Conservation (phyloP, 306 rosid species). For the Vigna mungo region DNA sequence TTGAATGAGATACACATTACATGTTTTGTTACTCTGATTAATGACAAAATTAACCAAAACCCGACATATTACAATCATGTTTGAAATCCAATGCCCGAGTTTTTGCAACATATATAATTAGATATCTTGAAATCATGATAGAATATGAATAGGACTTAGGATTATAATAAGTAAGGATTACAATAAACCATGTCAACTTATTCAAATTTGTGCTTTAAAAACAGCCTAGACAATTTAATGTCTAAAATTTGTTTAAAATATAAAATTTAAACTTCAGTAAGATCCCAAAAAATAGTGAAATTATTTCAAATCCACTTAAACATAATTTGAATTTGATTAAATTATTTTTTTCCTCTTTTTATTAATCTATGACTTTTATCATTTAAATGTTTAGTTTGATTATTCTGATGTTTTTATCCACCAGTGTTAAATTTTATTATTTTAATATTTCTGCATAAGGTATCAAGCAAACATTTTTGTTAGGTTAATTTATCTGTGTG, state of each 20-base stretch:
- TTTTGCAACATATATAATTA: slow-evolving; percentile 23
- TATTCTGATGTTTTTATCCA: no score
- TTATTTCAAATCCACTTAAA: no score
- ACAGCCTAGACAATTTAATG: neutral
- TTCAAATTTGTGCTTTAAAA: neutral
- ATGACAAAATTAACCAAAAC: slow-evolving; percentile 35
- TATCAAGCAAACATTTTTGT: no score
- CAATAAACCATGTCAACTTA: neutral
- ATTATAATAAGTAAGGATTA: slow-evolving; percentile 20
- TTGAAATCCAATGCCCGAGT: slow-evolving; percentile 15
- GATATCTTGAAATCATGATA: slow-evolving; percentile 19
- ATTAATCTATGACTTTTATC: no score
- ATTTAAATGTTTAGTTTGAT: no score
- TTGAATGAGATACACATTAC: slow-evolving; percentile 27
- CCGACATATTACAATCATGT: slow-evolving; percentile 38
- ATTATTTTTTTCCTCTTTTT: no score
- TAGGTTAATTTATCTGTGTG: no score
- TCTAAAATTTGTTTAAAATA: neutral
- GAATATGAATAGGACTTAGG: slow-evolving; percentile 9
- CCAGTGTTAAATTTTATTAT: no score
- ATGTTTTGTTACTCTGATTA: slow-evolving; percentile 44
- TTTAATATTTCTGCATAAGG: no score
- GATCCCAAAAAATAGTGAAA: neutral
- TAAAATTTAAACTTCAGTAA: neutral
- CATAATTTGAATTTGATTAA: no score